A percentile compares a stretch with the other conserved stretches of the same genome.
phyloP scores from a whole-genome alignment of 2,329 filamentous ascomycete species.

The Aschersonia sp. region DNA sequence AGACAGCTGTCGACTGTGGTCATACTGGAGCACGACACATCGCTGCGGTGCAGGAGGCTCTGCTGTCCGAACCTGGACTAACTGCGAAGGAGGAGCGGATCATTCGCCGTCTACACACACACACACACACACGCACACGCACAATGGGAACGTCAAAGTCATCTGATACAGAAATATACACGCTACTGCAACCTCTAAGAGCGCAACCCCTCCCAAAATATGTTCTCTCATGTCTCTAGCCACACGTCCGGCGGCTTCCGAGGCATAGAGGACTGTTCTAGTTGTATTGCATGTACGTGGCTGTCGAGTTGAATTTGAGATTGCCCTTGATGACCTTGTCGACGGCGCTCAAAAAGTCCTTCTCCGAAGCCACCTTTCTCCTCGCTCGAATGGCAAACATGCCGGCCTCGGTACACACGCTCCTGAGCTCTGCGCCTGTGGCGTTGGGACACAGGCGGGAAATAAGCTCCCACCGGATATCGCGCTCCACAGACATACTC shows the following conservation, averaged over 20 bases:
- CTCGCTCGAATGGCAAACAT: slow-evolving; percentile 95
- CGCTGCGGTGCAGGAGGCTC: too few relatives aligned
- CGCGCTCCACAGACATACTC: slow-evolving; percentile 97
- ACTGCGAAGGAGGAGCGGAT: too few relatives aligned
- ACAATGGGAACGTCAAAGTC: background rate
- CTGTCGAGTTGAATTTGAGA: slow-evolving; percentile 97
- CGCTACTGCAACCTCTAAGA: slow-evolving; percentile 9
- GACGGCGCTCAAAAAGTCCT: slow-evolving; percentile 94
- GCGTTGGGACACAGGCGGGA: slow-evolving; percentile 93
- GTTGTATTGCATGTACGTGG: slow-evolving; percentile 98
- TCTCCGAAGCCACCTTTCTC: slow-evolving; percentile 96
- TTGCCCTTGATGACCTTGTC: slow-evolving; percentile 99
- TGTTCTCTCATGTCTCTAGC: too few relatives aligned
- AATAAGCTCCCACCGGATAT: slow-evolving; percentile 98
- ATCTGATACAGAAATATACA: slow-evolving; percentile 5
- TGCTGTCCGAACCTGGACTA: too few relatives aligned
- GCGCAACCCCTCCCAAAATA: background rate
- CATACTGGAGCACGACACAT: too few relatives aligned
- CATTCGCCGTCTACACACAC: too few relatives aligned
- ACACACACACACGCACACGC: too few relatives aligned
- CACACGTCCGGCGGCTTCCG: background rate
- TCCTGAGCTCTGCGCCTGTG: slow-evolving; percentile 88
- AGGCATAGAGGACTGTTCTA: slow-evolving; percentile 29
- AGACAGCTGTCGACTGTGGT: too few relatives aligned
- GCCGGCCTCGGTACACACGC: slow-evolving; percentile 93